phyloP scores from a whole-genome alignment of 306 rosid genomes.

The Cicer arietinum region DNA sequence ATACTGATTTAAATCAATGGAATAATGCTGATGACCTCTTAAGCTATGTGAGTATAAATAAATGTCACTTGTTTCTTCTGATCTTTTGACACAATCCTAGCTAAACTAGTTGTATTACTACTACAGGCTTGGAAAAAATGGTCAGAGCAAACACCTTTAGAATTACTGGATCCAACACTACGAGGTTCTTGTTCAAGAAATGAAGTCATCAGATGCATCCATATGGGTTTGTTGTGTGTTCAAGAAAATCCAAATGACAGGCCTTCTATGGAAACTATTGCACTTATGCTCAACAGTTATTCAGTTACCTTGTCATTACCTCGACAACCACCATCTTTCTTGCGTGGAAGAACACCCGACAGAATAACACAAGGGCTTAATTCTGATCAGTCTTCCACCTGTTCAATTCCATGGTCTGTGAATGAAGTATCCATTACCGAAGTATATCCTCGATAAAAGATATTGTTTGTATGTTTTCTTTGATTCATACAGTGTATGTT shows the following conservation, averaged over 20 bases:
- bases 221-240: conserved; percentile 58
- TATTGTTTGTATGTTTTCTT: background rate
- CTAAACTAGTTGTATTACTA: background rate
- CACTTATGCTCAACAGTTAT: conserved; percentile 54
- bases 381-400: conserved; percentile 40
- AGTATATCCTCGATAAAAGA: conserved; percentile 44
- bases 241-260: conserved; percentile 59
- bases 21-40: conserved; percentile 47
- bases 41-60: conserved; percentile 54
- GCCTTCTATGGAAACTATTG: conserved; percentile 59
- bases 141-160: conserved; percentile 48
- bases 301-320: conserved; percentile 51
- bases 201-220: conserved; percentile 65
- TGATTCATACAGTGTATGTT: conserved; percentile 8
- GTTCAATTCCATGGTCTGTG: conserved; percentile 40
- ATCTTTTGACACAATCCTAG: background rate
- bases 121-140: conserved; percentile 59
- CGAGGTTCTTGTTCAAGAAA: conserved; percentile 54
- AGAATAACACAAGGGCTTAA: conserved; percentile 22
- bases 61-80: background rate
- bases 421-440: conserved; percentile 49
- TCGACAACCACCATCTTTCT: conserved; percentile 45
- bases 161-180: conserved; percentile 56
- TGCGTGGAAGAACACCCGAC: conserved; percentile 45
- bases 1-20: conserved; percentile 39